Conservation (phyloP, 768 basidiomycete species). For the Pleurotus ostreatus region DNA sequence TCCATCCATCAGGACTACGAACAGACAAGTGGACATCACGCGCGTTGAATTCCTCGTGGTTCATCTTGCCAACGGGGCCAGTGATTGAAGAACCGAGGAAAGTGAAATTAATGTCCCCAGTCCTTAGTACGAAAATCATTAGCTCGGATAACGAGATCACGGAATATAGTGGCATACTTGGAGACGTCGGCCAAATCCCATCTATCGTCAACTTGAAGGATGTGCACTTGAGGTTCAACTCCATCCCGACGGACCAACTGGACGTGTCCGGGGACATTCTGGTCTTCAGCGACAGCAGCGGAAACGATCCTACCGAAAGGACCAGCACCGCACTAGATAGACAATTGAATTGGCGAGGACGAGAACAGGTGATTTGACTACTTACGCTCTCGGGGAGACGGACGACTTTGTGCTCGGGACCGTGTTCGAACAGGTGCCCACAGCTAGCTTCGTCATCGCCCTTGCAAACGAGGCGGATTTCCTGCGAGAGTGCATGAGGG, state of each 20-base stretch:
- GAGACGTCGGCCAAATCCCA: conserved; percentile 23
- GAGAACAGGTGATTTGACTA: neutral
- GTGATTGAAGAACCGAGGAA: conserved; percentile 1
- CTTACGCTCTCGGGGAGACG: conserved; percentile 48
- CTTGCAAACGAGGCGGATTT: conserved; percentile 1
- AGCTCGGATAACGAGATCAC: neutral
- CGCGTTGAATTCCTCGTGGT: neutral
- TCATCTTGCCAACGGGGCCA: neutral
- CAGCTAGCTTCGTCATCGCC: conserved; percentile 23
- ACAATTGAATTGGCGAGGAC: neutral
- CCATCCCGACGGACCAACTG: conserved; percentile 22
- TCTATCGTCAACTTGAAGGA: conserved; percentile 28
- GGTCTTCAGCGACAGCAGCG: conserved; percentile 30
- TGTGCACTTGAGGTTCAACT: conserved; percentile 22
- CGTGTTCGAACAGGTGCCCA: conserved; percentile 33
- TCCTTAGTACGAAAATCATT: neutral
- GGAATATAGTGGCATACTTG: conserved; percentile 1
- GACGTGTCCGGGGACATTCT: conserved; percentile 25
- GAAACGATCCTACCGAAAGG: conserved; percentile 26
- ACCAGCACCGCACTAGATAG: conserved; percentile 4
- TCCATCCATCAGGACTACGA: neutral
- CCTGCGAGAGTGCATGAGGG: conserved; percentile 1
- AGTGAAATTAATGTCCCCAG: neutral
- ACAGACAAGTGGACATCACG: neutral
- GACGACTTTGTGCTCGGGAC: conserved; percentile 47